Base-by-base conservation (phyloP, 2,329 filamentous ascomycete species). In the Paramyrothecium roridum region DNA sequence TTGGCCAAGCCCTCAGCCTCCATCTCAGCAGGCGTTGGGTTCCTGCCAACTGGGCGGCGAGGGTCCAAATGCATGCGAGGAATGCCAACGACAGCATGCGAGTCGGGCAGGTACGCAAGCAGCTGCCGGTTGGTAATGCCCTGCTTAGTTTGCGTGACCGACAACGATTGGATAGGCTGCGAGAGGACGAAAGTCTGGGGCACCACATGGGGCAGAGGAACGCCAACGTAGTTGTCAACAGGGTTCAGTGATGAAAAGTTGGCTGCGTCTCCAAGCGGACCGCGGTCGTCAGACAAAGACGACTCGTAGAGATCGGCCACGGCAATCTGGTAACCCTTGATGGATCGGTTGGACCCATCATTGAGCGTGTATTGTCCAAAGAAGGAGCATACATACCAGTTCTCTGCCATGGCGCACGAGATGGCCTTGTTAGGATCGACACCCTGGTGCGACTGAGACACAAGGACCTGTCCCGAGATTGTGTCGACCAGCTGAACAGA, bases 221-320 rank as follows among this genome's bases (percentile, higher is more conserved):
- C 76, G 26, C 79, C 79, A 2, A 79, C 80, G 0, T 80, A 80
- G 1, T 74, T 72, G 48, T 85, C 80, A 2, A 86, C 77, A 3
- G 88, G 87, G 52, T 86, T 79, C 50, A 96, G 75, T n/a, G 87
- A 87, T 1, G 93, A 97, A 66, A 87, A 90, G 67, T 93, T 93
- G 46, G 79, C 76, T 2, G 83, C 75, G 21, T 86, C 81, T 52
- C 83, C 88, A 2, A 96, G 80, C 3, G 89, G 82, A 1, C 93
- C 95, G 54, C 95, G 88, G 71, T 96, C 90, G 68, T 99, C 95
- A 21, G 90, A 79, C 12, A 86, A 74, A 1, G 88, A 81, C 0
- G 93, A 96, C 71, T 97, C 95, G 73, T 93, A 98, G 37, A 99
- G 83, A 67, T 99, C 93, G 1, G 90, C 87, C 12, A 96, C 82